These are phyloP conservation scores for Trichoderma koningiopsis DNA, from an alignment of 2,329 filamentous ascomycete species.

Conservation along the genomic window DNA sequence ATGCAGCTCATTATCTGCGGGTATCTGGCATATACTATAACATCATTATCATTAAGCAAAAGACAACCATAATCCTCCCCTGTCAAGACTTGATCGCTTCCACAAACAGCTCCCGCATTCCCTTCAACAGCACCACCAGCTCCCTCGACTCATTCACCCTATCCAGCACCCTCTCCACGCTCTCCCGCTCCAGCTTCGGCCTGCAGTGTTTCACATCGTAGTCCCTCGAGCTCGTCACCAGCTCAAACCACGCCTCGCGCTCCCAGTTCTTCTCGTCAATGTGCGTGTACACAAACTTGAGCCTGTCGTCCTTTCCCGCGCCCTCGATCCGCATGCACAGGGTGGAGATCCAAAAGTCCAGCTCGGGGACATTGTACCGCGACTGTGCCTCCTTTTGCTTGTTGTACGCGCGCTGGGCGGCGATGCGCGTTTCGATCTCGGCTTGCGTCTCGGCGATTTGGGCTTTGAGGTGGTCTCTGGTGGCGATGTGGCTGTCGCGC, in stretches of 20 bases:
- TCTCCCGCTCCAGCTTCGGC: constrained; percentile 79
- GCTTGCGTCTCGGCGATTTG: constrained; percentile 69
- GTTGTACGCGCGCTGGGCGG: constrained; percentile 72
- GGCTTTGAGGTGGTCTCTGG: constrained; percentile 58
- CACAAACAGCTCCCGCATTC: constrained; percentile 78
- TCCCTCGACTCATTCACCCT: constrained; percentile 80
- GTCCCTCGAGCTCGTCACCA: constrained; percentile 77
- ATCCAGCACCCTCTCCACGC: constrained; percentile 75
- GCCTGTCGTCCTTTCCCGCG: constrained; percentile 76
- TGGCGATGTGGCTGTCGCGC: constrained; percentile 61
- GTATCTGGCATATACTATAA: constrained; percentile 12
- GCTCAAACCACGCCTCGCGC: constrained; percentile 89
- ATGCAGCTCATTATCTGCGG: constrained; percentile 10
- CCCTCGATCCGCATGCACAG: constrained; percentile 89
- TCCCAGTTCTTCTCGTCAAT: constrained; percentile 87
- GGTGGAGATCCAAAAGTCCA: constrained; percentile 94
- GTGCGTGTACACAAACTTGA: constrained; percentile 89
- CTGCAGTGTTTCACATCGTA: constrained; percentile 81
- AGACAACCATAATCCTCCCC: neutral
- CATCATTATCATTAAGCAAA: neutral
- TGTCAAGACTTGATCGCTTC: constrained; percentile 60
- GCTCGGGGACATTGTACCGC: constrained; percentile 86
- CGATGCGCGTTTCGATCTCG: constrained; percentile 68
- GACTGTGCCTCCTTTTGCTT: constrained; percentile 79
- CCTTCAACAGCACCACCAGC: constrained; percentile 72